Percentiles rank a stretch among this genome's conserved stretches.
Conservation (phyloP, 164 flowering plant species). For the Macadamia integrifolia region DNA sequence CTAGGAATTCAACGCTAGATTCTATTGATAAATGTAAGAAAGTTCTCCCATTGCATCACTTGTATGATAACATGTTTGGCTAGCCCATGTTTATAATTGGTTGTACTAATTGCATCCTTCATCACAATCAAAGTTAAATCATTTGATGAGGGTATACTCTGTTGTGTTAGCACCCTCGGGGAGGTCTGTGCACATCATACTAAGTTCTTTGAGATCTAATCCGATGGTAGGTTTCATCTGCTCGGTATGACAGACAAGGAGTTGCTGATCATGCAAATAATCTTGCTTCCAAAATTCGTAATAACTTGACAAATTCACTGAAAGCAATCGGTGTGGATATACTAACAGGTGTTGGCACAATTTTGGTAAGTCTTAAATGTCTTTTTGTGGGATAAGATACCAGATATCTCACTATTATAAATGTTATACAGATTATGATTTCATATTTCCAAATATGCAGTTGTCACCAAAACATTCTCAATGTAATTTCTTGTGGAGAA, state of each 20-base stretch:
- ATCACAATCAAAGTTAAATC: too few relatives aligned
- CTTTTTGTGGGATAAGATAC: not conserved
- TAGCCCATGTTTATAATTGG: too few relatives aligned
- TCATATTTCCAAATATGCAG: not conserved
- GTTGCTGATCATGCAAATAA: constrained; percentile 98
- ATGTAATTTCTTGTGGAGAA: not conserved
- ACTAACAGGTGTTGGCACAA: constrained; percentile 80
- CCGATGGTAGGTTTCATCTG: constrained; percentile 69
- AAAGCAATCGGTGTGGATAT: constrained; percentile 96
- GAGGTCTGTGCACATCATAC: too few relatives aligned
- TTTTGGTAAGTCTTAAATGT: constrained; percentile 52
- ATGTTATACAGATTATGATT: not conserved
- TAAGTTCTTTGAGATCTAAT: not conserved
- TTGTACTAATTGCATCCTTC: too few relatives aligned
- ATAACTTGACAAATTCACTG: constrained; percentile 90
- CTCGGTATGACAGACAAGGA: constrained; percentile 87
- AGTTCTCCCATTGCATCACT: too few relatives aligned
- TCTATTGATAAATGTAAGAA: too few relatives aligned
- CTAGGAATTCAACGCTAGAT: too few relatives aligned
- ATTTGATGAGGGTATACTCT: too few relatives aligned
- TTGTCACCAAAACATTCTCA: not conserved
- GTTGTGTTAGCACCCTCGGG: too few relatives aligned
- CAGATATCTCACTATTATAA: not conserved
- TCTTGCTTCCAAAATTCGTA: constrained; percentile 88
- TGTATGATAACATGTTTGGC: too few relatives aligned